Base-by-base conservation (phyloP, 2,329 filamentous ascomycete genomes). In the Hymenoscyphus albidus region DNA sequence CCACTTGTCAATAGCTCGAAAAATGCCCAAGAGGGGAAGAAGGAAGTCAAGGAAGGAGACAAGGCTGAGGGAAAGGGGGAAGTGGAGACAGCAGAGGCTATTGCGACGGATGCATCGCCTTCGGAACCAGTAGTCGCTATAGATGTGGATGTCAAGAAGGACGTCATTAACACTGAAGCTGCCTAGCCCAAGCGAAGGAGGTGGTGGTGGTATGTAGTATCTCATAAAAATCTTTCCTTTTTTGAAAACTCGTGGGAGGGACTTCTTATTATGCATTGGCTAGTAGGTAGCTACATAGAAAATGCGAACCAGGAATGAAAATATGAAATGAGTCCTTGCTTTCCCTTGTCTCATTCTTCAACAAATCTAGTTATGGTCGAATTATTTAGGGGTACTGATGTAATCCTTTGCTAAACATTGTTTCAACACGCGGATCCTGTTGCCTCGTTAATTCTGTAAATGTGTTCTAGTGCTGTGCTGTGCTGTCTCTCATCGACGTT, bases 1-100 rank as follows among this genome's bases (percentile, higher is more conserved):
- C 92, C 92, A 3, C 82, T 97, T 58, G 84, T 96, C 68, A 96
- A 74, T 75, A 83, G 81, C 61, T 75, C 77, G 9, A 68, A 75
- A 13, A 61, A 27, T 42, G 31, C 66, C 65, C 12, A 65, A 65
- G 16, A 68, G 70, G 63, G 59, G 2, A 51, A 51, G n/a, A 31
- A 51, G 31, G 68, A 69, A 27, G 59, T 65, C 14, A 70, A 71
- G 58, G 61, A 72, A 42, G 70, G 63, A 22, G 69, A 69, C 18
- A 56, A 54, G 48, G 48, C 5, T 54, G 48, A 27, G 10, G 48
- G n/a, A 54, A 18, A 54, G 10, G 22, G 12, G 13, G 4, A 54
- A 22, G 3, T 22, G 10, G 48, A 54, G 48, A n/a, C 13, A 54
- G 48, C 18, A 27, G 18, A n/a, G 10, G 18, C 6, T 22, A 3